These are phyloP conservation scores for Paracamarosporium sp. DNA, from an alignment of 2,329 filamentous ascomycete genomes.

Conservation along the genomic window DNA sequence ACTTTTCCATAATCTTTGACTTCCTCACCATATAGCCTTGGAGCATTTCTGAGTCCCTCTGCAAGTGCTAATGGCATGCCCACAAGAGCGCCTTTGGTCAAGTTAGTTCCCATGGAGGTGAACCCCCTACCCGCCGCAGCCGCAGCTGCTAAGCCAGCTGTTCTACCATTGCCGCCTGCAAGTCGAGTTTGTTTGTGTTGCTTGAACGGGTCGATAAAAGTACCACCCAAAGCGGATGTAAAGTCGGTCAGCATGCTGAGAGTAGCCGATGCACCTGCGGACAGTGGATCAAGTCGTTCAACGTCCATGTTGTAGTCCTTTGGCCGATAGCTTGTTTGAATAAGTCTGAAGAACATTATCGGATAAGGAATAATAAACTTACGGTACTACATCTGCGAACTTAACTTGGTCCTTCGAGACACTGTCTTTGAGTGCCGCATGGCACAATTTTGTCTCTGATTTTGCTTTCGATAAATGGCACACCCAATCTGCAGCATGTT, in stretches of 20 bases:
- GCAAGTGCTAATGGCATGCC: neutral
- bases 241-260: slow-evolving; percentile 62
- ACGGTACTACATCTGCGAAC: slow-evolving; percentile 8
- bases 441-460: neutral
- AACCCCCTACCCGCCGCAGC: neutral
- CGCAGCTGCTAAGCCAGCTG: neutral
- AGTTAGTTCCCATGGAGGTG: neutral
- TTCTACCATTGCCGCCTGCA: neutral
- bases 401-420: slow-evolving; percentile 23
- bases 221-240: slow-evolving; percentile 53
- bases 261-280: slow-evolving; percentile 66
- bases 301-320: neutral
- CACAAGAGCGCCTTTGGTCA: neutral
- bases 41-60: neutral
- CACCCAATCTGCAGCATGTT: slow-evolving; percentile 63
- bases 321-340: neutral
- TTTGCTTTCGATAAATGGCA: neutral
- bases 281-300: slow-evolving; percentile 67
- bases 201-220: neutral
- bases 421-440: neutral
- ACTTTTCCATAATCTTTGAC: slow-evolving; percentile 18
- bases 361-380: neutral
- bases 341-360: neutral
- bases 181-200: slow-evolving; percentile 8
- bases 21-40: neutral